A percentile compares a stretch with the other conserved stretches of the same genome.
phyloP scores from a whole-genome alignment of 306 rosid genomes.

The Pterocarpus santalinus region DNA sequence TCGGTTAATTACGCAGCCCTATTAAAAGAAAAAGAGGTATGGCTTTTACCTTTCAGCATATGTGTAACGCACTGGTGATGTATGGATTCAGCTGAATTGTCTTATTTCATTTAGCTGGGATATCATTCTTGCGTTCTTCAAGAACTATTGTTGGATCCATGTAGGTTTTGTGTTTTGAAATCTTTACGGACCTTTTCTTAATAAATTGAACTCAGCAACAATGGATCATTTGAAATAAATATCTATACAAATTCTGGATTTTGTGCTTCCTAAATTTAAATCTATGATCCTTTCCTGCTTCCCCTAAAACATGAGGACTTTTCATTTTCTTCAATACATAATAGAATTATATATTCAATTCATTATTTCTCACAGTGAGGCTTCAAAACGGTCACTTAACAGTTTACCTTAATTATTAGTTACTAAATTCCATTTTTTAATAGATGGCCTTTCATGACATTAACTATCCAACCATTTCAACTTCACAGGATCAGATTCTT shows the following conservation, averaged over 20 bases:
- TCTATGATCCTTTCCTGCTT: not conserved
- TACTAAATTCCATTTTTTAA: not conserved
- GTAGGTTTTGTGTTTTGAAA: conserved; percentile 13
- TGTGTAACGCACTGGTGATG: not conserved
- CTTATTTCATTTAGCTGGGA: conserved; percentile 6
- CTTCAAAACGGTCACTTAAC: conserved; percentile 1
- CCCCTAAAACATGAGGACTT: not conserved
- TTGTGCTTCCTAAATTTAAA: conserved; percentile 30
- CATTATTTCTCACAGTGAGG: conserved; percentile 18
- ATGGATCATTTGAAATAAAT: conserved; percentile 18
- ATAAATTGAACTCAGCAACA: conserved; percentile 28
- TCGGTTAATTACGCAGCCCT: conserved; percentile 80
- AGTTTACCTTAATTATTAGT: conserved; percentile 2
- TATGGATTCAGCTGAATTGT: not conserved
- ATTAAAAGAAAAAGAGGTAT: conserved; percentile 84
- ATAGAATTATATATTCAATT: conserved; percentile 24
- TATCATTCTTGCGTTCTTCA: not conserved
- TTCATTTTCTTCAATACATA: conserved; percentile 31
- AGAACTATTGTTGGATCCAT: conserved; percentile 12
- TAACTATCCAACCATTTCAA: conserved; percentile 19
- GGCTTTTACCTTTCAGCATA: not conserved
- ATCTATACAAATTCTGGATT: conserved; percentile 36
- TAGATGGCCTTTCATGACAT: conserved; percentile 30
- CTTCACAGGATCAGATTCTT: conserved; percentile 63
- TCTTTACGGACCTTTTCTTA: conserved; percentile 28